Conservation (phyloP, 768 basidiomycete genomes). For the Pulveroboletus sp. region DNA sequence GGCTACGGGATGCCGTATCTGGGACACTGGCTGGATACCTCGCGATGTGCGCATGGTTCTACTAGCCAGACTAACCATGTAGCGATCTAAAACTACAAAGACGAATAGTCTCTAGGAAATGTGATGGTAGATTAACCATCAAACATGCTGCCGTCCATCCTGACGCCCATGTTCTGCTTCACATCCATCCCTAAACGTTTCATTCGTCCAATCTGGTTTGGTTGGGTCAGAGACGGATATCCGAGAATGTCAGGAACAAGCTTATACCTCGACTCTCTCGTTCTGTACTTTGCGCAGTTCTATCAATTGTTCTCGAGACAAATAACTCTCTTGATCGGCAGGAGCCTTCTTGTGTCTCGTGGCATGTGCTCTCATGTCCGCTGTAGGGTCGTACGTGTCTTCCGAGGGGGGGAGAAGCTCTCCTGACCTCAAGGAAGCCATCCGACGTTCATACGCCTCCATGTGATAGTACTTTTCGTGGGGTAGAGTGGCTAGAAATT, state of each 20-base stretch:
- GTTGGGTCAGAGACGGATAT: not conserved
- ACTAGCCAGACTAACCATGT: too few species aligned
- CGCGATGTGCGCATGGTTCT: slow-evolving; percentile 14
- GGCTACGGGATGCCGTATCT: not conserved
- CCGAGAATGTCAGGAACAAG: not conserved
- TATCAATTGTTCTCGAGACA: slow-evolving; percentile 74
- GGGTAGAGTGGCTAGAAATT: slow-evolving; percentile 71
- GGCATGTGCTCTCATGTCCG: slow-evolving; percentile 75
- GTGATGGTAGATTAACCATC: slow-evolving; percentile 36
- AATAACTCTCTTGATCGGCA: slow-evolving; percentile 67
- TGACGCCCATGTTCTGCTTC: slow-evolving; percentile 77
- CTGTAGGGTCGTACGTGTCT: slow-evolving; percentile 76
- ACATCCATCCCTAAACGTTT: slow-evolving; percentile 86
- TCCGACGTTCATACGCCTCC: slow-evolving; percentile 77
- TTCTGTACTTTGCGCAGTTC: slow-evolving; percentile 81
- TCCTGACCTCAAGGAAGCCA: slow-evolving; percentile 81
- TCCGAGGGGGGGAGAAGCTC: slow-evolving; percentile 71
- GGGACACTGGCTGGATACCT: slow-evolving; percentile 3
- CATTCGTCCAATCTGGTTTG: slow-evolving; percentile 67
- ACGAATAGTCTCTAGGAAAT: too few species aligned
- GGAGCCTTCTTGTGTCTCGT: slow-evolving; percentile 65
- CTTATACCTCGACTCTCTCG: slow-evolving; percentile 72
- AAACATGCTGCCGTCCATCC: slow-evolving; percentile 74
- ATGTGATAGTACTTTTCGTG: slow-evolving; percentile 96
- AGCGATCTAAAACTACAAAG: not conserved